Evolutionary conservation across 2,329 filamentous ascomycete genomes (phyloP).

Genomic region (Epichloe aotearoae): DNA sequence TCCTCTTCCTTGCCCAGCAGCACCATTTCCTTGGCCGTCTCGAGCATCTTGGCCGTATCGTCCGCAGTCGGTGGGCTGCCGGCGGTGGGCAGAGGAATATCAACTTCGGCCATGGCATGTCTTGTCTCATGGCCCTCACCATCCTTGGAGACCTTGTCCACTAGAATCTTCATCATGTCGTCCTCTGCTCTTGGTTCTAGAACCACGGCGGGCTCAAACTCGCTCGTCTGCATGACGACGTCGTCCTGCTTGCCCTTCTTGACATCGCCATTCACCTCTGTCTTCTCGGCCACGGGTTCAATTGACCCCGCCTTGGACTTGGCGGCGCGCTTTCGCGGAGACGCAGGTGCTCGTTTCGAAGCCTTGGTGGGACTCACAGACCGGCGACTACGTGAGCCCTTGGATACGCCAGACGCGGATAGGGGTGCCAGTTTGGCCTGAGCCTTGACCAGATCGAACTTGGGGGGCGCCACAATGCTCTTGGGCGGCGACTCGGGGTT

Average conservation of each 20-base stretch:
- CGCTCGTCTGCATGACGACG: slow-evolving; percentile 30
- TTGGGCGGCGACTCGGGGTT: slow-evolving; percentile 56
- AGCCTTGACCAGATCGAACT: slow-evolving; percentile 46
- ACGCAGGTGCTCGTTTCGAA: slow-evolving; percentile 32
- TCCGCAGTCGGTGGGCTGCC: slow-evolving; percentile 60
- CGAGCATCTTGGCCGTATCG: slow-evolving; percentile 72
- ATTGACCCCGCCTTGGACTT: slow-evolving; percentile 29
- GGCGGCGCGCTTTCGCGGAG: slow-evolving; percentile 40
- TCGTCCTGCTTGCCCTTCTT: slow-evolving; percentile 20
- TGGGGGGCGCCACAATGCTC: slow-evolving; percentile 74
- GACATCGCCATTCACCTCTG: slow-evolving; percentile 17
- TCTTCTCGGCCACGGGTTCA: slow-evolving; percentile 16
- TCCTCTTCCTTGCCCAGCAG: slow-evolving; percentile 43
- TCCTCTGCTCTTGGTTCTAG: slow-evolving; percentile 43
- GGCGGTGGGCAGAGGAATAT: slow-evolving; percentile 48
- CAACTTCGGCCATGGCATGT: slow-evolving; percentile 60
- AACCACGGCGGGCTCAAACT: slow-evolving; percentile 34
- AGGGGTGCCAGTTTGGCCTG: slow-evolving; percentile 34
- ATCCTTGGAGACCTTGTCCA: slow-evolving; percentile 46
- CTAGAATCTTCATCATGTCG: slow-evolving; percentile 52
- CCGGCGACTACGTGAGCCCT: slow-evolving; percentile 37
- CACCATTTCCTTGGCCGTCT: slow-evolving; percentile 80
- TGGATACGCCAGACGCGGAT: slow-evolving; percentile 31
- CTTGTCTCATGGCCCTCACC: slow-evolving; percentile 50
- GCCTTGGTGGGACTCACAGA: slow-evolving; percentile 45